Base-by-base conservation (phyloP, 306 rosid species). In the Mimosa bimucronata region DNA sequence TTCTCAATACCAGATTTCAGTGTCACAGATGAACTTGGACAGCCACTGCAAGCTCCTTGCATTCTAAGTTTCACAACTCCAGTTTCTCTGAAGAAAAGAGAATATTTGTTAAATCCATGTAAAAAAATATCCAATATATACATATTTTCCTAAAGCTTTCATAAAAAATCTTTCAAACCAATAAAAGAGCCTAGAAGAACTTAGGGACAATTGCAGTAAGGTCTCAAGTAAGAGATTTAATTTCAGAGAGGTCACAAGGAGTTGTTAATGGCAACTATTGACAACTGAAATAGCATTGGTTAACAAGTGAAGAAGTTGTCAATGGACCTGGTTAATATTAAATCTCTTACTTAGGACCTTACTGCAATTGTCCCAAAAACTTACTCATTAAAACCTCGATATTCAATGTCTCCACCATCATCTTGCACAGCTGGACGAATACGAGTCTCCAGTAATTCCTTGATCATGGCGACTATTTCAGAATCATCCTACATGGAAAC, bases 21-120 rank as follows among this genome's bases (percentile, higher is more conserved):
- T 58, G 98, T 95, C 81, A 95, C 98, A 1, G 98, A 87, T 57
- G 98, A 95, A 87, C 98, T 95, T 66, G 98, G 98, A 90, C 98
- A 95, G 89, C 98, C 98, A 78, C 98, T 94, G 68, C 98, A 94
- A 29, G 98, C 98, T 79, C 98, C 98, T 91, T 95, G 98, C 98
- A 95, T 92, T 84, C 71, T 83, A 79, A 95, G 88, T 79, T 88
- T 95, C 28, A 95, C 98, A 55, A 89, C 84, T 64, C 98, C 98
- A 71, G 96, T 84, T 67, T 95, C 98, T 80, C 98, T 95, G 78
- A 67, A 83, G 65, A 79, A 73, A 81, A 19, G 79, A 80, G 46
- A 48, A 42, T 23, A 48, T n/a, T 48, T 15, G 40, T 29, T 61
- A 61, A 38, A 38, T 50, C 9, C 69, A 10, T 25, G 40, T 34